Evolutionary conservation across 305 asterid genomes (phyloP), one percentile per base, ranked within the genome.

Genomic region (Fraxinus velutina): DNA sequence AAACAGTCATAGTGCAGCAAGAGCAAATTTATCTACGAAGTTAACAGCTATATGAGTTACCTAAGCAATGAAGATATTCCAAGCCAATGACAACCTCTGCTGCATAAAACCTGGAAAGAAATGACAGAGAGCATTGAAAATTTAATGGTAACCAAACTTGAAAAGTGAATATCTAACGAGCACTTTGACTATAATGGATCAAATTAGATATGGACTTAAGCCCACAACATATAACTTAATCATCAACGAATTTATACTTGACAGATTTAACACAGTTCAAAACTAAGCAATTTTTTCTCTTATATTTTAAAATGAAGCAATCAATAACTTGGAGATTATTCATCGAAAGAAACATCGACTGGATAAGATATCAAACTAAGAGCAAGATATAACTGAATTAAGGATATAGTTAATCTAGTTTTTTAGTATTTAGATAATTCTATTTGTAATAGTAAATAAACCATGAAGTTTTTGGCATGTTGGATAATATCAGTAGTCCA

Each of bases 41-140:
- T 47, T 17, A 57, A 44, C 21, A 62, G 79, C 33, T 5, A 21
- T n/a, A 75, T 32, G 82, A 88, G 81, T 33, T 89, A 96, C 99
- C 99, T 91, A 96, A 88, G 88, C 98, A 96, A 80, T 96, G 99
- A 87, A 96, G 98, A 89, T 96, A 96, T 85, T 96, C 99, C 94
- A 96, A 88, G 83, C 93, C 92, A 86, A 96, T 87, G 86, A 94
- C 84, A 82, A 96, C 94, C 86, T 94, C 99, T 78, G 98, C 99
- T 39, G 98, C 94, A 88, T 89, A 96, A 89, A 96, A 96, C 93
- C 99, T 96, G 92, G 79, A 78, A 80, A 83, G 60, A 29, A 44
- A 68, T 68, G 74, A 68, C 74, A 64, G n/a, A 30, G 10, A 27
- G 74, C 19, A 5, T 13, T 29, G 21, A 30, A 68, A 68, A 29